Conservation (phyloP, 2,329 filamentous ascomycete genomes). For the Aureobasidium pullulans region DNA sequence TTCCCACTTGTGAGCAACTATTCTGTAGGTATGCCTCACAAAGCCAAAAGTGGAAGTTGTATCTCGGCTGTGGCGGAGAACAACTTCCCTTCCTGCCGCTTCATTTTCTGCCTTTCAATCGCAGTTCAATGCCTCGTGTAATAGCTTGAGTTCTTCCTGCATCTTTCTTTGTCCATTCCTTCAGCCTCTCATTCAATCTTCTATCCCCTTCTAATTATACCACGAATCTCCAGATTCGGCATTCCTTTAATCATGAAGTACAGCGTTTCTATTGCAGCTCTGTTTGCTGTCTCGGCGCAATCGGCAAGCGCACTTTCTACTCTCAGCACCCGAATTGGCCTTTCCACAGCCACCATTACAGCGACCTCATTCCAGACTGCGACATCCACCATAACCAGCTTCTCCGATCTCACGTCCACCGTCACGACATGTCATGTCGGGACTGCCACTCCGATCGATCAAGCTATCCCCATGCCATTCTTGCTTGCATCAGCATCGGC, state of each 20-base stretch:
- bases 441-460: not conserved
- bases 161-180: not conserved
- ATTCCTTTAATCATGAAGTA: not conserved
- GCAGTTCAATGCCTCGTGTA: no score
- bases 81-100: not conserved
- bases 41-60: no score
- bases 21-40: not conserved
- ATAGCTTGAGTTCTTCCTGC: not conserved
- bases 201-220: not conserved
- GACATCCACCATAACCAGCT: not conserved
- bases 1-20: no score
- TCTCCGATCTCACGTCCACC: not conserved
- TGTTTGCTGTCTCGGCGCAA: not conserved
- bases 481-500: not conserved
- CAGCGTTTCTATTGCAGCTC: not conserved
- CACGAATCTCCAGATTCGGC: not conserved
- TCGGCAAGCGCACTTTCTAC: not conserved
- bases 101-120: not conserved
- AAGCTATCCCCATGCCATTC: no score
- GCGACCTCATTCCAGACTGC: not conserved
- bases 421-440: not conserved
- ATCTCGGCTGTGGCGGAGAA: not conserved
- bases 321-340: not conserved
- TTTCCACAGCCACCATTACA: not conserved
- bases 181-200: not conserved